A percentile compares a stretch with the other conserved stretches of the same genome.
phyloP scores from a whole-genome alignment of 176 grass and related monocot species.

The Oryza glumipatula region DNA sequence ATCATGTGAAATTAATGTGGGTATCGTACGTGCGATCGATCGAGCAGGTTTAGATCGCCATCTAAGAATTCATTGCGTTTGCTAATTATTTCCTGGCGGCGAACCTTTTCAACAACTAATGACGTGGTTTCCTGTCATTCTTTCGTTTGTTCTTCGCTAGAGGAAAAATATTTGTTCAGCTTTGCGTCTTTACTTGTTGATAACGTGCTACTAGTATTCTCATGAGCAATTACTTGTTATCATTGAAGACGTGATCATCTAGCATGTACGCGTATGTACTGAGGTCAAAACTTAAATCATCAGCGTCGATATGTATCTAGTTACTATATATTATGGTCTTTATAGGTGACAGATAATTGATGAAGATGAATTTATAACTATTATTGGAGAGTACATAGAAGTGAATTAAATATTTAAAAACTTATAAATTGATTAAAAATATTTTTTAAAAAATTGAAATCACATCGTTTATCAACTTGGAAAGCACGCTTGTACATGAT shows the following conservation, averaged over 20 bases:
- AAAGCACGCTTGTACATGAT: too few species aligned
- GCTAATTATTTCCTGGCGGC: slow-evolving; percentile 21
- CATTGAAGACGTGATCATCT: slow-evolving; percentile 11
- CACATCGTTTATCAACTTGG: too few species aligned
- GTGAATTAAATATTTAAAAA: too few species aligned
- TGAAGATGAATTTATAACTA: too few species aligned
- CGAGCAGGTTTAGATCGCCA: slow-evolving; percentile 43
- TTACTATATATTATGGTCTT: too few species aligned
- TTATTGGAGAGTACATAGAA: too few species aligned
- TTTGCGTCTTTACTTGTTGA: neutral
- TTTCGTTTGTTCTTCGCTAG: slow-evolving; percentile 37
- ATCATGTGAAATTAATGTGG: neutral
- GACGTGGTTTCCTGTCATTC: slow-evolving; percentile 58
- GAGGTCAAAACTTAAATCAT: neutral
- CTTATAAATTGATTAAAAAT: too few species aligned
- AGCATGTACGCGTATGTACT: neutral
- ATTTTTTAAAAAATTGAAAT: too few species aligned
- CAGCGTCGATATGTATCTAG: too few species aligned
- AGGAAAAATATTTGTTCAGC: slow-evolving; percentile 2
- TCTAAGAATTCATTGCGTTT: slow-evolving; percentile 32
- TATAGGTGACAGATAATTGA: too few species aligned
- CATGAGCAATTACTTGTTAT: slow-evolving; percentile 9
- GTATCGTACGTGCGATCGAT: slow-evolving; percentile 6
- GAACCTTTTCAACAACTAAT: slow-evolving; percentile 27
- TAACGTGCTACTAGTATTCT: neutral